phyloP scores from a whole-genome alignment of 2,329 filamentous ascomycete genomes.

The Chaetomiaceae sp. region DNA sequence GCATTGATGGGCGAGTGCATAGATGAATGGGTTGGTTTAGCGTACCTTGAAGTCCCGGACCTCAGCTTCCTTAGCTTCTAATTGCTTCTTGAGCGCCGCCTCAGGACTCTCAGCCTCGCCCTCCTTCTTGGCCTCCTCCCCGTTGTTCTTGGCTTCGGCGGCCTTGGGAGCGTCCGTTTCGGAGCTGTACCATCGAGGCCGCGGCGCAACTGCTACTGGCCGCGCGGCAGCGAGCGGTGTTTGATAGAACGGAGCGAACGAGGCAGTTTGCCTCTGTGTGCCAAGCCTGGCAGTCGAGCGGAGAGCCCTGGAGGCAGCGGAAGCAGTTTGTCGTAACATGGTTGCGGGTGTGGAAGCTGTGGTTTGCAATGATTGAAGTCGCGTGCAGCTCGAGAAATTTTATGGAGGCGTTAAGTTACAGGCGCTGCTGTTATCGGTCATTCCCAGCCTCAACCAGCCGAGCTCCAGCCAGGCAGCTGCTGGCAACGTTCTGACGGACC shows the following conservation, averaged over 20 bases:
- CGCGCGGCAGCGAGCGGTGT: conserved; percentile 27
- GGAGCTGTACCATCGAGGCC: conserved; percentile 44
- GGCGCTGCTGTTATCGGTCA: conserved; percentile 1
- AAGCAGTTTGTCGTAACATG: conserved; percentile 43
- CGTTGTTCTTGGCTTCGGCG: conserved; percentile 11
- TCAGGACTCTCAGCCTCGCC: conserved; percentile 32
- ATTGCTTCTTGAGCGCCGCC: conserved; percentile 43
- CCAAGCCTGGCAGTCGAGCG: conserved; percentile 35
- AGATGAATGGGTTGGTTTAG: too few species aligned
- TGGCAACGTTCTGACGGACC: conserved; percentile 20
- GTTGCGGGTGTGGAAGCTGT: conserved; percentile 12
- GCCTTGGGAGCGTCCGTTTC: conserved; percentile 34
- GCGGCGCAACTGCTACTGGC: conserved; percentile 32
- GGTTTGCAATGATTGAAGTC: conserved; percentile 1
- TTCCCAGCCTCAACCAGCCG: neutral
- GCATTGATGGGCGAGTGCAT: too few species aligned
- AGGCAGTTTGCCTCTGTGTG: conserved; percentile 29
- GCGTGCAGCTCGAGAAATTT: conserved; percentile 18
- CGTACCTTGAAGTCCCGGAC: conserved; percentile 80
- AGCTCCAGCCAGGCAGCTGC: too few species aligned
- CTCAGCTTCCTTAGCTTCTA: conserved; percentile 48
- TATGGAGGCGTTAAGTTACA: conserved; percentile 20
- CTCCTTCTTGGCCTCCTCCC: conserved; percentile 23
- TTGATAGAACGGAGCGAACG: conserved; percentile 35
- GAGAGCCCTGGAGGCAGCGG: conserved; percentile 39